Evolutionary conservation across 495 filamentous ascomycete species (phyloP), one percentile per base, ranked within the genome.

Genomic region (Saxophila tyrrhenica): DNA sequence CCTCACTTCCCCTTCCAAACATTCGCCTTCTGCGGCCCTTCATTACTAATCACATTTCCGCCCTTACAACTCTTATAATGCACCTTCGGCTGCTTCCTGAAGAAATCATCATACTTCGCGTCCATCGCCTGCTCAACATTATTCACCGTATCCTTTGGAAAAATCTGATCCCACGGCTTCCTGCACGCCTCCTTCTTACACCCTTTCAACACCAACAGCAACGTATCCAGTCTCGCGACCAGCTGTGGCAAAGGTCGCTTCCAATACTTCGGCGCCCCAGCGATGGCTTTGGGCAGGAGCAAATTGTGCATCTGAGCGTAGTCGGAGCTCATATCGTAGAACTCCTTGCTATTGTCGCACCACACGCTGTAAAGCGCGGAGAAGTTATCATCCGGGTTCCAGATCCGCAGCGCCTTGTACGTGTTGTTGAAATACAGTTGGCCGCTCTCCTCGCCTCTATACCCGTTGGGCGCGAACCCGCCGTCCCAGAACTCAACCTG

Each of bases 131-230:
- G 70, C 0, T 47, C 50, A 0, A 76, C 58, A 35, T 55, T 69
- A 10, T 49, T 42, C 15, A 73, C 71, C 2, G 62, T 68, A 3
- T 74, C 75, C 0, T 63, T 63, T 0, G 78, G 78, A 39, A 85
- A 81, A 0, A 85, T 70, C 0, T 73, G 70, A 39, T 69, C 57
- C 82, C 81, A 86, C 0, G 82, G 82, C 9, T 73, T 49, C 13
- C 74, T 69, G 58, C 82, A 85, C 0, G 73, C 74, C 25, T 55
- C 50, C 2, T 72, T 74, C 57, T 79, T 73, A 69, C 82, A 86
- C 1, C 78, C 78, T 62, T 86, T 84, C 25, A 83, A 67, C 2
- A 85, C 78, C 23, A 85, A 69, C 1, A 85, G 70, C 1, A 85
- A 67, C 1, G 79, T 72, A 61, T 86, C 81, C 0, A 85, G 66